Base-by-base conservation (phyloP, 2,329 filamentous ascomycete species). In the Bisporella sp. region DNA sequence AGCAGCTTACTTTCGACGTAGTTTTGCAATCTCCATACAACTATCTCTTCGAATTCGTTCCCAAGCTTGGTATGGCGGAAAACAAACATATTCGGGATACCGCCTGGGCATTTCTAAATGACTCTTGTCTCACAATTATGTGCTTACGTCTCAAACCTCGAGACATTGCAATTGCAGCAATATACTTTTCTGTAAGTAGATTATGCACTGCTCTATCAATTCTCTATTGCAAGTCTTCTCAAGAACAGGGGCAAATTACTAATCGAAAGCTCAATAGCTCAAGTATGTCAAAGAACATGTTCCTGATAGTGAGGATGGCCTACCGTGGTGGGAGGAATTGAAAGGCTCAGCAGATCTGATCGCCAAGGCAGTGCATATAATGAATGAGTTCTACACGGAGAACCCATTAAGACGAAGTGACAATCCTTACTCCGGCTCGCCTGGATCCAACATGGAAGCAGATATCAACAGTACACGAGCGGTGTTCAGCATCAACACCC, bases 21-120 rank as follows among this genome's bases (percentile, higher is more conserved):
- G 89, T 91, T 68, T 76, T 96, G 31, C 87, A 95, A 58, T 88
- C 90, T 53, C 92, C 93, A 0, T 93, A 97, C 67, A 83, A 85
- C 52, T 81, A 85, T 52, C 80, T 97, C 31, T 93, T 89, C 68
- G 82, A 92, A 50, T 84, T 91, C 63, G 78, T 96, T 32, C 81
- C 82, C 48, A 83, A 80, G 64, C 79, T 93, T 54, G 76, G 78
- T 29, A 75, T 90, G 28, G 82, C 88, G 52, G 84, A 92, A 62
- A 87, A 95, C 69, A 92, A 92, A 69, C 73, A 78, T 49, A 71
- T 97, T 31, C 81, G 92, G 49, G 91, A 96, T 68, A 82, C 87
- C 0, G 87, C 89, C 1, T 97, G 93, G 90, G 86, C 89, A 0
- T 97, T 96, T 62, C 82, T 95, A 56, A 96, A 95, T 65, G 93